Evolutionary conservation across 768 basidiomycete species (phyloP), one percentile per base, ranked within the genome.

Genomic region (Gautieria morchelliformis): DNA sequence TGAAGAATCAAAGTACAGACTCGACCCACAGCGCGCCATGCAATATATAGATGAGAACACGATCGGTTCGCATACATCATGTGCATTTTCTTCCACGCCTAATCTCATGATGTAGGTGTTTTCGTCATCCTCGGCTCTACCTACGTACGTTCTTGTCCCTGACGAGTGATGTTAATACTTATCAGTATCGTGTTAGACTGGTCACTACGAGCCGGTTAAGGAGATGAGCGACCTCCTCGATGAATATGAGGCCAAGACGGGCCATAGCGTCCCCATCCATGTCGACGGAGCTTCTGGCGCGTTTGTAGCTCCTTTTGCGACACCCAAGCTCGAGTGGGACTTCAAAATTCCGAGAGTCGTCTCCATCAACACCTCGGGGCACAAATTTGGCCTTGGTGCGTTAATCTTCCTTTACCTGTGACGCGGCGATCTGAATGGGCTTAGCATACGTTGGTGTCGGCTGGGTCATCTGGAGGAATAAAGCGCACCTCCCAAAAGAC

Each of bases 201-300:
- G 77, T n/a, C 74, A 74, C 62, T 82, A 76, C 64, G 93, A 95
- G 64, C 83, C 86, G 12, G 93, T 96, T 33, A 80, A 88, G 67
- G 88, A 85, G 67, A 89, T 96, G 83, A 75, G 86, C 1, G 82
- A 84, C 42, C 75, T 89, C 10, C 73, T 92, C 68, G 75, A 77
- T 72, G 75, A 70, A 58, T 84, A 80, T 63, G 76, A 84, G 67
- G 66, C 50, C 19, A 63, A 69, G 59, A 78, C 74, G 0, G 77
- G 76, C n/a, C 63, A 66, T 59, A 68, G 67, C 49, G 72, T 77
- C 33, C 75, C 78, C 20, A 75, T 78, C 59, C 76, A 76, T 59
- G 63, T 81, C 30, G 84, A 82, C 58, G 83, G 73, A 20, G 83
- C 84, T 14, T 80, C 79, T 0, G 81, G 82, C 17, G 84, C 69